A percentile compares a stretch with the other conserved stretches of the same genome.
These are phyloP conservation scores for Panaeolus cyanescens DNA, from an alignment of 768 basidiomycete genomes.

Conservation along the genomic window DNA sequence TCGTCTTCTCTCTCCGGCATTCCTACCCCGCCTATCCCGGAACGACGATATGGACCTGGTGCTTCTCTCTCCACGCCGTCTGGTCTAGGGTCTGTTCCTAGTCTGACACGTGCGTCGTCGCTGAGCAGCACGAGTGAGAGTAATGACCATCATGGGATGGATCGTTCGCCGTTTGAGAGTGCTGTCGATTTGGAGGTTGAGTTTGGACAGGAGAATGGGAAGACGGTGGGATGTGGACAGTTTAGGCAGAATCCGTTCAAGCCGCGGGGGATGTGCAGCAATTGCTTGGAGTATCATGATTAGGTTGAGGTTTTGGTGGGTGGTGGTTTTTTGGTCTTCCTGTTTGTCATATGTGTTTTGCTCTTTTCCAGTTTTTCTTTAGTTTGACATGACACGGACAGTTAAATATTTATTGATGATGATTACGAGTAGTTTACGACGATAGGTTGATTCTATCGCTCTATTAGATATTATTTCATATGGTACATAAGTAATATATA, in stretches of 20 bases:
- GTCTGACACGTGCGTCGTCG: slow-evolving; percentile 8
- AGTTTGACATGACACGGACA: not conserved
- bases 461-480: no score
- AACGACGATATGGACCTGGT: slow-evolving; percentile 31
- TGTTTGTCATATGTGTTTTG: not conserved
- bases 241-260: slow-evolving; percentile 74
- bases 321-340: not conserved
- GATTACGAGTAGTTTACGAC: not conserved
- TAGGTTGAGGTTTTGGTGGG: slow-evolving; percentile 9
- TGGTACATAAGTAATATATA: not conserved
- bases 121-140: slow-evolving; percentile 32
- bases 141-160: slow-evolving; percentile 28
- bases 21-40: slow-evolving; percentile 45
- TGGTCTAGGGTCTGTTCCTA: not conserved
- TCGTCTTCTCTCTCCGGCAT: slow-evolving; percentile 15
- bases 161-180: slow-evolving; percentile 70
- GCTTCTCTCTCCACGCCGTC: slow-evolving; percentile 6
- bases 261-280: slow-evolving; percentile 63
- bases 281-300: slow-evolving; percentile 60
- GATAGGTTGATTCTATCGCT: not conserved
- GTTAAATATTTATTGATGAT: not conserved
- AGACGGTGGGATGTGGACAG: slow-evolving; percentile 39
- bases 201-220: slow-evolving; percentile 6
- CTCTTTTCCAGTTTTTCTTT: not conserved
- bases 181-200: slow-evolving; percentile 43